Evolutionary conservation across 2,329 filamentous ascomycete genomes (phyloP).

Genomic region (Trichoderma arundinaceum): DNA sequence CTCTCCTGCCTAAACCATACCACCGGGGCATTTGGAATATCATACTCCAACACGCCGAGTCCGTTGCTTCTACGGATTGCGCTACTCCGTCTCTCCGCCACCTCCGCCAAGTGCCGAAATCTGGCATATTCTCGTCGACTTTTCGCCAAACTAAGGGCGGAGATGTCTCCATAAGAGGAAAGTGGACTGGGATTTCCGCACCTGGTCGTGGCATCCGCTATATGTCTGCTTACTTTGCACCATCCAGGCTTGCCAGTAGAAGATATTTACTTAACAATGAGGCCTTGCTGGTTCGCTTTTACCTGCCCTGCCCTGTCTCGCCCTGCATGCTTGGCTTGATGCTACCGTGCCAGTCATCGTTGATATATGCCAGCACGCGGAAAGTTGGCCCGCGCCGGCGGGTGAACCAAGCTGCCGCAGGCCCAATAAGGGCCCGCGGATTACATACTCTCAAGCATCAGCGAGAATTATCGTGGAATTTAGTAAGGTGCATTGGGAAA

Average conservation of each 20-base stretch:
- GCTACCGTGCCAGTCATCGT: constrained; percentile 9
- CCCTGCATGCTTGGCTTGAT: constrained; percentile 1
- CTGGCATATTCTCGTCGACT: constrained; percentile 4
- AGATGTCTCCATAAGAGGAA: constrained; percentile 25
- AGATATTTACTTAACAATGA: not conserved
- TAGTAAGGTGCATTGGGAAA: not conserved
- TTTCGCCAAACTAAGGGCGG: constrained; percentile 10
- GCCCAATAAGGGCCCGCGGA: constrained; percentile 27
- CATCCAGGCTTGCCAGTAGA: too few relatives aligned
- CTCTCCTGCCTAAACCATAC: constrained; percentile 16
- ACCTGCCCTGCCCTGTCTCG: constrained; percentile 6
- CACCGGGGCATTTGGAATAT: not conserved
- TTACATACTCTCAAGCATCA: constrained; percentile 7
- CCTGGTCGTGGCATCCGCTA: not conserved
- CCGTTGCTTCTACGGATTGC: not conserved
- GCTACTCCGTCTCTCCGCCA: constrained; percentile 7
- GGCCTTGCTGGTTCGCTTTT: constrained; percentile 6
- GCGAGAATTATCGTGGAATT: constrained; percentile 5
- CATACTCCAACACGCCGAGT: not conserved
- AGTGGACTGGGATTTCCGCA: not conserved
- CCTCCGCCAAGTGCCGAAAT: constrained; percentile 21
- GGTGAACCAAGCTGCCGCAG: constrained; percentile 25
- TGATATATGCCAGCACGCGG: constrained; percentile 13
- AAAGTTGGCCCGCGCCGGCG: constrained; percentile 28
- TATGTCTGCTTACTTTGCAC: not conserved